These are phyloP conservation scores for Moelleriella libera DNA, from an alignment of 2,329 filamentous ascomycete genomes.

Conservation along the genomic window DNA sequence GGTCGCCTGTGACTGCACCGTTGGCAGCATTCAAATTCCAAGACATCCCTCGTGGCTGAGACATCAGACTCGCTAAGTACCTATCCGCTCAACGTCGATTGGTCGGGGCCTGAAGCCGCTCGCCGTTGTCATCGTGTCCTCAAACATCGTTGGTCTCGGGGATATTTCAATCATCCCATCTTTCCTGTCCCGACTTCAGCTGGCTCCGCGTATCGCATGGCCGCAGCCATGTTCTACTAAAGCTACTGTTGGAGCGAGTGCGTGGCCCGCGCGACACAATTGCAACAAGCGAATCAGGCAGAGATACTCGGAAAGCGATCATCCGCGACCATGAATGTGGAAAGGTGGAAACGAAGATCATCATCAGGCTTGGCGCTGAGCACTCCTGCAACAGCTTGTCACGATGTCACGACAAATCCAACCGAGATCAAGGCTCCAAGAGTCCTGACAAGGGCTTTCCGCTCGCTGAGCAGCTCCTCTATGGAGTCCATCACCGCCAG, in stretches of 20 bases:
- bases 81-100: conserved; percentile 2
- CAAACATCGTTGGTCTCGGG: background rate
- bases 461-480: conserved; percentile 24
- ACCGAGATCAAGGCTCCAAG: conserved; percentile 20
- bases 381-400: conserved; percentile 8
- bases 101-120: background rate
- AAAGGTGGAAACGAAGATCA: conserved; percentile 21
- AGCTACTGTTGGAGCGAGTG: background rate
- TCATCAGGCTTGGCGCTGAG: conserved; percentile 14
- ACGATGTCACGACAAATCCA: conserved; percentile 7
- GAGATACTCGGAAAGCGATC: background rate
- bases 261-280: background rate
- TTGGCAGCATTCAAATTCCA: conserved; percentile 4
- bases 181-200: background rate
- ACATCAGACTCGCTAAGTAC: conserved; percentile 6
- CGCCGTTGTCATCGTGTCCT: background rate
- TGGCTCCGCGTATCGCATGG: background rate
- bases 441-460: conserved; percentile 21
- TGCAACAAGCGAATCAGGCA: background rate
- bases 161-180: background rate
- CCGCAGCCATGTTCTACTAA: conserved; percentile 4
- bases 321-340: conserved; percentile 13
- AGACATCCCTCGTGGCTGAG: conserved; percentile 10
- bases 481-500: conserved; percentile 22
- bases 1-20: conserved; percentile 1